phyloP scores from a whole-genome alignment of 2,329 filamentous ascomycete genomes.

The Colletotrichum lini region DNA sequence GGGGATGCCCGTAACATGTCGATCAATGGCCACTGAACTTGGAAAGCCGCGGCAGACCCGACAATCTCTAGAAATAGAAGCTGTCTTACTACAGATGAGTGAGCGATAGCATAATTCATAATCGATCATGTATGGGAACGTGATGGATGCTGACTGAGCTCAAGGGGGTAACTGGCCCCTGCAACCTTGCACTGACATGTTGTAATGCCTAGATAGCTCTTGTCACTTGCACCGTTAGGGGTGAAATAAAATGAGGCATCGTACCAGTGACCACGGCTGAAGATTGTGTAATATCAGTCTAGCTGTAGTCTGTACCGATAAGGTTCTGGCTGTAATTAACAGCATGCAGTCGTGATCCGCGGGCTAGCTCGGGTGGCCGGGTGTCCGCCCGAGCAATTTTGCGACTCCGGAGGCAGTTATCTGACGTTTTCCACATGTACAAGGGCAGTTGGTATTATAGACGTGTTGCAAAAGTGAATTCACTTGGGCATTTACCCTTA shows the following conservation, averaged over 20 bases:
- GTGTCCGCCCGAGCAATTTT: neutral
- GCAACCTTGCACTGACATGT: slow-evolving; percentile 14
- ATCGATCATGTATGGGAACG: too few species aligned
- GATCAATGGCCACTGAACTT: neutral
- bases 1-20: slow-evolving; percentile 7
- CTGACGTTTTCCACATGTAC: neutral
- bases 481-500: too few species aligned
- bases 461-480: too few species aligned
- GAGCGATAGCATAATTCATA: too few species aligned
- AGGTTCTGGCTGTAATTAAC: too few species aligned
- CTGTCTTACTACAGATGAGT: too few species aligned
- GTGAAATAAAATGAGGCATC: neutral
- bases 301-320: neutral
- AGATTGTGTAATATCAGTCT: neutral
- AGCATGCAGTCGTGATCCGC: slow-evolving; percentile 8
- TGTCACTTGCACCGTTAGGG: slow-evolving; percentile 9
- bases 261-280: neutral
- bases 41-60: neutral
- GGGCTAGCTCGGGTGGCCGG: slow-evolving; percentile 15
- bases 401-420: neutral
- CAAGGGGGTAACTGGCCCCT: neutral
- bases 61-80: too few species aligned
- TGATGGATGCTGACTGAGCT: neutral
- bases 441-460: neutral
- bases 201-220: neutral